Conservation (phyloP, 164 flowering plant species). For the Litsea cubeba region DNA sequence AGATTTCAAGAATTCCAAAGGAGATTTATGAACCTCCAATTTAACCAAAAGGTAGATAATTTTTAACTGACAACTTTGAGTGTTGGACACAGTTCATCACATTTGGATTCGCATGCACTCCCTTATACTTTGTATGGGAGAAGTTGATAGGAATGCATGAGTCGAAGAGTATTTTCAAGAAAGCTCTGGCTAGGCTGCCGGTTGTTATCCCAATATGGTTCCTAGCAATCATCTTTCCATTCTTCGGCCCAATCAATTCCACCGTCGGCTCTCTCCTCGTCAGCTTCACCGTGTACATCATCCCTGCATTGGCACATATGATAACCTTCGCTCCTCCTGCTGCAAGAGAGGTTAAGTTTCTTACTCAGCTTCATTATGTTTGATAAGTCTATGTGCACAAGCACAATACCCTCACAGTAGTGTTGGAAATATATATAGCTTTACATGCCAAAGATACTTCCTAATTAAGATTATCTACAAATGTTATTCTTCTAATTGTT, state of each 20-base stretch:
- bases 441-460: too few species aligned
- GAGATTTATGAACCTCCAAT: too few species aligned
- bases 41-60: not conserved
- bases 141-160: slow-evolving; percentile 68
- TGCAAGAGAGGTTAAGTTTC: slow-evolving; percentile 25
- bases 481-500: too few species aligned
- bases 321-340: slow-evolving; percentile 27
- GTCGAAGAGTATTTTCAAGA: slow-evolving; percentile 49
- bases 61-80: not conserved
- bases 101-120: slow-evolving; percentile 83
- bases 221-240: slow-evolving; percentile 31
- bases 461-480: too few species aligned
- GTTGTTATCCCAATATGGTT: slow-evolving; percentile 63
- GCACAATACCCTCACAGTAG: too few species aligned
- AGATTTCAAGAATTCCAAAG: not conserved
- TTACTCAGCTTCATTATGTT: not conserved
- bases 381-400: too few species aligned
- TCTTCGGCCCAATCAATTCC: slow-evolving; percentile 35
- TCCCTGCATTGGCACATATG: slow-evolving; percentile 30
- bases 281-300: slow-evolving; percentile 34
- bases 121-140: slow-evolving; percentile 84
- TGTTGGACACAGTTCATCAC: slow-evolving; percentile 57
- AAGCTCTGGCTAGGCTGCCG: slow-evolving; percentile 59
- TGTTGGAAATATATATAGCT: too few species aligned
- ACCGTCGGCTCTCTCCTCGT: slow-evolving; percentile 32